Base-by-base conservation (phyloP, 2,329 filamentous ascomycete genomes). In the Mariannaea elegans region DNA sequence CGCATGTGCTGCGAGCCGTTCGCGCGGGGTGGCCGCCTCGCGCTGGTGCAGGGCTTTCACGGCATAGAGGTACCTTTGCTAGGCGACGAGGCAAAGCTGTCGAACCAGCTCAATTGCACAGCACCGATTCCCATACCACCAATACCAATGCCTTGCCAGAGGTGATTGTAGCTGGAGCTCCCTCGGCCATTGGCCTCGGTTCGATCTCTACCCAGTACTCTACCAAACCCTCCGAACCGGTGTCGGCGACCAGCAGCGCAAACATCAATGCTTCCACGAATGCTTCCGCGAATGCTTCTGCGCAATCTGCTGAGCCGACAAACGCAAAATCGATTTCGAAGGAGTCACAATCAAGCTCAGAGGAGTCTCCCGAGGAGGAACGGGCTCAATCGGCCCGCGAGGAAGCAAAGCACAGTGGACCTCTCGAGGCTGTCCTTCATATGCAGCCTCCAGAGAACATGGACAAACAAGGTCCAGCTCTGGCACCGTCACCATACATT, bases 401-500 rank as follows among this genome's bases (percentile, higher is more conserved):
- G 4, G 73, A 78, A 48, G 75, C 76, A 48, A 80, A 76, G 71
- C 79, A 75, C 68, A 79, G 75, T 64, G 79, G 81, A 2, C 81
- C 82, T 1, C 79, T 85, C 59, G 82, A 86, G 58, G 81, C 81
- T 2, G 81, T 87, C 5, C 67, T 81, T 29, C 77, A 80, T 53
- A 81, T 83, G 78, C 68, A 76, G 13, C 76, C 80, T 4, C 78
- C 81, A 7, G 74, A 80, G 44, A 70, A 70, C n/a, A 66, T 67
- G 12, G 72, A 73, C 42, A 71, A 80, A 46, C 83, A 84, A 65
- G 84, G 86, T 19, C 90, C 90, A 4, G 88, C 93, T 73, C 85
- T 91, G 72, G 83, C 87, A 46, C 85, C 92, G 1, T 87, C 91
- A 7, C 91, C 89, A 1, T 96, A 97, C 73, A 88, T 97, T 31